phyloP scores from a whole-genome alignment of 148 eudicot species.

The Silene uniflora region DNA sequence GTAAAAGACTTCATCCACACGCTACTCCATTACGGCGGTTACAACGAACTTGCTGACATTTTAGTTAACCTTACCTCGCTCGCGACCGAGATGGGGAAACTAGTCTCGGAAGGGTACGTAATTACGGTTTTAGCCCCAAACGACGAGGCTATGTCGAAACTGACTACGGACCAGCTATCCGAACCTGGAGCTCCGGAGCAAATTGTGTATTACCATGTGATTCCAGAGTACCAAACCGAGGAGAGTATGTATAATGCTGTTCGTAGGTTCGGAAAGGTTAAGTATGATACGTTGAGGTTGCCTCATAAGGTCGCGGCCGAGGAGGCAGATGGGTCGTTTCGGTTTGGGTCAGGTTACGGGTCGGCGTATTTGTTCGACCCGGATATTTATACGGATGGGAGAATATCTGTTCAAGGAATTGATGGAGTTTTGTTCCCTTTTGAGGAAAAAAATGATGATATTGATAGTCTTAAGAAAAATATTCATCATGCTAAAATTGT shows the following conservation, averaged over 20 bases:
- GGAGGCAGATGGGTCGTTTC: slow-evolving; percentile 63
- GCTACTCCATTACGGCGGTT: slow-evolving; percentile 43
- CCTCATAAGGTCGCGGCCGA: slow-evolving; percentile 49
- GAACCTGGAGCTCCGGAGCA: slow-evolving; percentile 69
- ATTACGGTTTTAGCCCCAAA: slow-evolving; percentile 58
- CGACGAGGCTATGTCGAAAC: slow-evolving; percentile 62
- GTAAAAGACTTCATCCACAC: too few relatives aligned
- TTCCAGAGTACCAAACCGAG: slow-evolving; percentile 60
- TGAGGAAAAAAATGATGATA: too few relatives aligned
- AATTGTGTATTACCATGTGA: slow-evolving; percentile 54
- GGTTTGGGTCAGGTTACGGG: slow-evolving; percentile 49
- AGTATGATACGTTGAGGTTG: slow-evolving; percentile 49
- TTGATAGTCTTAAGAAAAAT: too few relatives aligned
- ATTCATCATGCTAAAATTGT: too few relatives aligned
- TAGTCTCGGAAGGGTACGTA: slow-evolving; percentile 56
- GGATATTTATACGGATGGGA: slow-evolving; percentile 61
- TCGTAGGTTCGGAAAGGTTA: slow-evolving; percentile 52
- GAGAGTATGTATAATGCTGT: slow-evolving; percentile 70
- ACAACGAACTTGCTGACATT: slow-evolving; percentile 60
- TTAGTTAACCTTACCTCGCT: slow-evolving; percentile 47
- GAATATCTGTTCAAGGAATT: slow-evolving; percentile 63
- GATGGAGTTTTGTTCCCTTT: slow-evolving; percentile 55
- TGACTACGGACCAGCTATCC: slow-evolving; percentile 57
- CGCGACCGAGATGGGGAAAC: slow-evolving; percentile 52
- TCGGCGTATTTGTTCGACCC: slow-evolving; percentile 63